Evolutionary conservation across 2,329 filamentous ascomycete species (phyloP).

Genomic region (Neonectria ditissima): DNA sequence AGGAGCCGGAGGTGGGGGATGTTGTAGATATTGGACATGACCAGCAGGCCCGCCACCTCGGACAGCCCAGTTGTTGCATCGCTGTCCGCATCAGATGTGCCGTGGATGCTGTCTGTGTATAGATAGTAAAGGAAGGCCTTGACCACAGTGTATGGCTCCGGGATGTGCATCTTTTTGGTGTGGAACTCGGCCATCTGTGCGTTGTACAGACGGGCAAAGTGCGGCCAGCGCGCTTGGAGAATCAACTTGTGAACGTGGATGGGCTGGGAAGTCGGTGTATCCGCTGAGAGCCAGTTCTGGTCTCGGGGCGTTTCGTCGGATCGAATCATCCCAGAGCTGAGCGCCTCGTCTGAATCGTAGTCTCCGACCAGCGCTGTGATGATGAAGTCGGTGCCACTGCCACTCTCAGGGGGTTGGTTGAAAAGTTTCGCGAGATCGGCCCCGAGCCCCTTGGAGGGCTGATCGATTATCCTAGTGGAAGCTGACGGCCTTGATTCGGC

Average conservation of each 20-base stretch:
- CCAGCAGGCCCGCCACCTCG: slow-evolving; percentile 92
- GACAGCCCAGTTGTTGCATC: slow-evolving; percentile 81
- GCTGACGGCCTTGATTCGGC: slow-evolving; percentile 63
- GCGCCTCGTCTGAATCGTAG: slow-evolving; percentile 74
- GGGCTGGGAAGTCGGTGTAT: slow-evolving; percentile 77
- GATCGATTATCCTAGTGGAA: slow-evolving; percentile 60
- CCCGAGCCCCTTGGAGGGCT: slow-evolving; percentile 77
- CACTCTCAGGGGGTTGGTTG: slow-evolving; percentile 84
- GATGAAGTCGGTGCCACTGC: slow-evolving; percentile 89
- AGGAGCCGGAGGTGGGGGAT: slow-evolving; percentile 92
- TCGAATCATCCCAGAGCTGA: slow-evolving; percentile 63
- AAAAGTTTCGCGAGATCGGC: slow-evolving; percentile 89
- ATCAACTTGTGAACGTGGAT: slow-evolving; percentile 98
- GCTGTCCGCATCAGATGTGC: slow-evolving; percentile 63
- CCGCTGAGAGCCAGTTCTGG: slow-evolving; percentile 70
- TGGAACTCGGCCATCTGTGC: slow-evolving; percentile 98
- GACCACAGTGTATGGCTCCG: slow-evolving; percentile 93
- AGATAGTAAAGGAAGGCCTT: slow-evolving; percentile 96
- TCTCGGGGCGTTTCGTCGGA: slow-evolving; percentile 56
- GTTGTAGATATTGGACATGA: slow-evolving; percentile 98
- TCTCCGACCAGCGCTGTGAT: slow-evolving; percentile 90
- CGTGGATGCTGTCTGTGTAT: slow-evolving; percentile 91
- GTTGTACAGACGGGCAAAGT: slow-evolving; percentile 91
- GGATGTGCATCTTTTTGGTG: slow-evolving; percentile 96
- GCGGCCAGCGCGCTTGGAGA: slow-evolving; percentile 93